Percentiles rank a stretch among this genome's conserved stretches.
Conservation (phyloP, 768 basidiomycete genomes). For the Suillus clintonianus region DNA sequence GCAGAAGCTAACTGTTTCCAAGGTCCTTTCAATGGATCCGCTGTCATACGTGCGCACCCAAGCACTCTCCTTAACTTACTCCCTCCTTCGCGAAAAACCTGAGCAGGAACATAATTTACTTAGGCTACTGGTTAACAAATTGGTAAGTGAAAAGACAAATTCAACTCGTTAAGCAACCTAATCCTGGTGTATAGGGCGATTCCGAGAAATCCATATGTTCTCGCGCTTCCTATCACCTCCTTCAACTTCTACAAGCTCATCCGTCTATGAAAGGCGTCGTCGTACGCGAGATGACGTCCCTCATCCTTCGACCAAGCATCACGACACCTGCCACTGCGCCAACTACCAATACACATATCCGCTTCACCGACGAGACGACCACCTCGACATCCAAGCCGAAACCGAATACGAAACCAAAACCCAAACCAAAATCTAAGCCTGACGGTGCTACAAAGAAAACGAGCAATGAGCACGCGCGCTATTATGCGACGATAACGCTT, state of each 20-base stretch:
- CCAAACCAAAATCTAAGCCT: slow-evolving; percentile 12
- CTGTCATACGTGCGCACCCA: slow-evolving; percentile 88
- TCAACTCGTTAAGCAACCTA: background rate
- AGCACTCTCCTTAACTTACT: slow-evolving; percentile 73
- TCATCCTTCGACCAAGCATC: slow-evolving; percentile 62
- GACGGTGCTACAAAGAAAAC: slow-evolving; percentile 39
- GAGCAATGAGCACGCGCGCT: slow-evolving; percentile 74
- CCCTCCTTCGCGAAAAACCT: slow-evolving; percentile 83
- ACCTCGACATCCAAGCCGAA: background rate
- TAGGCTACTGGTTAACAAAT: slow-evolving; percentile 89
- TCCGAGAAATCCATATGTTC: slow-evolving; percentile 86
- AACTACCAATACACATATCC: slow-evolving; percentile 46
- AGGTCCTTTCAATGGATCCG: slow-evolving; percentile 83
- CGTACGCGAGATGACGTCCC: slow-evolving; percentile 80
- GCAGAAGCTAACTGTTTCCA: slow-evolving; percentile 6
- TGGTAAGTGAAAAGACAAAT: slow-evolving; percentile 50
- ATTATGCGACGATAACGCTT: slow-evolving; percentile 92
- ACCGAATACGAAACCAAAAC: slow-evolving; percentile 8
- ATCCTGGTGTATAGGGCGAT: slow-evolving; percentile 64
- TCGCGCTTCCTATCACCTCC: slow-evolving; percentile 84
- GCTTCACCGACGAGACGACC: slow-evolving; percentile 45
- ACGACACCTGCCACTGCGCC: slow-evolving; percentile 35
- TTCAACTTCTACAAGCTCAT: slow-evolving; percentile 87
- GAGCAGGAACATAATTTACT: slow-evolving; percentile 98
- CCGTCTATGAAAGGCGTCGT: slow-evolving; percentile 91